These are phyloP conservation scores for Penicillium sp. DNA, from an alignment of 2,329 filamentous ascomycete species.

Conservation along the genomic window DNA sequence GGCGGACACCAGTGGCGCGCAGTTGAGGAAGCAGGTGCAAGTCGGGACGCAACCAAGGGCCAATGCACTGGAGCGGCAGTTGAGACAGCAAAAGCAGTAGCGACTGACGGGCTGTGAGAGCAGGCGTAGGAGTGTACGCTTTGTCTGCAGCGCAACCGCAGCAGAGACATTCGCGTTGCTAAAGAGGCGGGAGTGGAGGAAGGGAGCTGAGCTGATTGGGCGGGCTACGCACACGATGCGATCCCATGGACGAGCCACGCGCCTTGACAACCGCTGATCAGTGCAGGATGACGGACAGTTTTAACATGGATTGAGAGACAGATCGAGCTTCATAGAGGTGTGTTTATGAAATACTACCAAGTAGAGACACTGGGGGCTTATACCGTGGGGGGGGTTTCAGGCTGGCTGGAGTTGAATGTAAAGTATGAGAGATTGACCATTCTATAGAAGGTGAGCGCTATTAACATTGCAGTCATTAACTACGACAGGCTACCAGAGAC, in stretches of 20 bases:
- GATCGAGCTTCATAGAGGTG: too few relatives aligned
- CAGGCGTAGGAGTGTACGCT: neutral
- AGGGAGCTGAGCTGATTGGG: conserved; percentile 18
- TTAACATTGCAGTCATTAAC: too few relatives aligned
- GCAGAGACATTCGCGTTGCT: conserved; percentile 39
- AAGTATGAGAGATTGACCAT: too few relatives aligned
- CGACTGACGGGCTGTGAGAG: conserved; percentile 1
- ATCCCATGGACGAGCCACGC: conserved; percentile 20
- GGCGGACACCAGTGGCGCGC: conserved; percentile 13
- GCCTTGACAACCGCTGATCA: conserved; percentile 4
- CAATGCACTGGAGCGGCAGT: conserved; percentile 15
- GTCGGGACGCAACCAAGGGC: conserved; percentile 9
- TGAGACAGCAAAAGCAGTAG: conserved; percentile 14
- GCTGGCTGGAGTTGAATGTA: too few relatives aligned
- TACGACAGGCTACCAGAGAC: neutral
- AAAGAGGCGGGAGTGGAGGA: conserved; percentile 19
- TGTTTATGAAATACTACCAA: too few relatives aligned
- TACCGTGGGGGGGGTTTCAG: too few relatives aligned
- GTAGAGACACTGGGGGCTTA: too few relatives aligned
- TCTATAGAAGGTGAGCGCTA: too few relatives aligned
- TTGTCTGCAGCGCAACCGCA: conserved; percentile 10
- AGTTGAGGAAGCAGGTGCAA: conserved; percentile 10
- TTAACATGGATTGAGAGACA: neutral
- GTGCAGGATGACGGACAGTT: neutral
- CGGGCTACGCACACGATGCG: conserved; percentile 13